Percentiles rank a stretch among this genome's conserved stretches.
These are phyloP conservation scores for Flammula alnicola DNA, from an alignment of 1,284 basidiomycete genomes.

Conservation along the genomic window DNA sequence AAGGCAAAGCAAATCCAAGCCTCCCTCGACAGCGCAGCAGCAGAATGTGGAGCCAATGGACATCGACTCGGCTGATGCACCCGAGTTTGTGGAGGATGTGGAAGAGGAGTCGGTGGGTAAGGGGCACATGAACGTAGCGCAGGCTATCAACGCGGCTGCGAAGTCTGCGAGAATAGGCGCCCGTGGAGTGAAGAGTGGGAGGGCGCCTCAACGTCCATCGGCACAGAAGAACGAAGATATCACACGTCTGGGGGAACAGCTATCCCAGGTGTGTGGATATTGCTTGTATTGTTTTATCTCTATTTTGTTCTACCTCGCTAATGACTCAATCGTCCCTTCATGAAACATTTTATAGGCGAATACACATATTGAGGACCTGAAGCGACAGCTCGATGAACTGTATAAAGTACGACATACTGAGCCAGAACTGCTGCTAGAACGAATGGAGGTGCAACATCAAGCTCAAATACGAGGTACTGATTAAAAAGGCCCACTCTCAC, in stretches of 20 bases:
- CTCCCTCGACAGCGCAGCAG: constrained; percentile 17
- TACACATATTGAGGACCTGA: constrained; percentile 51
- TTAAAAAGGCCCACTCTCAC: neutral
- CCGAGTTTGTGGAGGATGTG: constrained; percentile 22
- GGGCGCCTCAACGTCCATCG: constrained; percentile 14
- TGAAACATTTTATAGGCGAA: constrained; percentile 39
- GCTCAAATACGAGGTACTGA: constrained; percentile 47
- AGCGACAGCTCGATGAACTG: constrained; percentile 59
- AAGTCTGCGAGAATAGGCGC: constrained; percentile 7
- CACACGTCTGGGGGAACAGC: constrained; percentile 27
- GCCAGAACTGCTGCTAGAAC: constrained; percentile 56
- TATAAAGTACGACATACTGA: constrained; percentile 63
- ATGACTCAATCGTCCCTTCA: neutral
- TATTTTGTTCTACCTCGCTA: neutral
- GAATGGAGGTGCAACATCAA: constrained; percentile 53
- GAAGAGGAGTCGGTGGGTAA: constrained; percentile 16
- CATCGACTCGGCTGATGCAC: constrained; percentile 31
- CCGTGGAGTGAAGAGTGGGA: constrained; percentile 9
- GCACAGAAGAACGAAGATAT: constrained; percentile 19
- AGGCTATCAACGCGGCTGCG: constrained; percentile 19
- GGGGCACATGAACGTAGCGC: constrained; percentile 13
- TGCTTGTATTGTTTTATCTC: neutral
- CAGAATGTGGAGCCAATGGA: constrained; percentile 29
- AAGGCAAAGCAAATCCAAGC: constrained; percentile 35
- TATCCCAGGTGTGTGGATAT: constrained; percentile 29